Evolutionary conservation across 176 grass and related monocot species (phyloP), one percentile per base, ranked within the genome.

Genomic region (Lolium rigidum): DNA sequence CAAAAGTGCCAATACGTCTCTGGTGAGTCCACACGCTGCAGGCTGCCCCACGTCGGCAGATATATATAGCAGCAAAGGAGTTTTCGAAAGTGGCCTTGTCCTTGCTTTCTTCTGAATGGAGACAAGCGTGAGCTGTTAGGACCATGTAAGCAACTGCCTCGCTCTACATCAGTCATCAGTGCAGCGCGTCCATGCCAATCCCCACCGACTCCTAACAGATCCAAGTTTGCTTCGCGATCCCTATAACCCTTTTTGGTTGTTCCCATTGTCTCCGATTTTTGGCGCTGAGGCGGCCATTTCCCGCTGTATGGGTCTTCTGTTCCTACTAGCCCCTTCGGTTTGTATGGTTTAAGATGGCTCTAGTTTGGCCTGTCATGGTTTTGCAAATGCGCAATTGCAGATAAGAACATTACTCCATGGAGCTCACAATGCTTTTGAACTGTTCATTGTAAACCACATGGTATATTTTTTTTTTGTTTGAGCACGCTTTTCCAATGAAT

Each of bases 181-280:
- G 31, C 31, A 35, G 31, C 31, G 31, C 31, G 31, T 35, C 31
- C 31, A 24, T 41, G 58, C 24, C 78, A 49, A 50, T 2, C 5
- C 16, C 15, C 16, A 10, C 63, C 64, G 49, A 70, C 80, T 54
- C 47, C 15, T 39, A 80, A 80, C 76, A 70, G 7, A 44, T 59
- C 76, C 85, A 87, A 67, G 76, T 59, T 70, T 80, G 85, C 85
- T 68, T 83, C 57, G 80, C 70, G 71, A 87, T 80, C 76, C 74
- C 76, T 0, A 9, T 60, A 18, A 18, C 82, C 69, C 21, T 44
- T 61, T 60, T 22, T 21, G 75, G 68, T 57, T 6, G 85, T 69
- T 87, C 60, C 59, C 85, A 51, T 87, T 59, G 39, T 44, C 25
- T 76, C 10, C 57, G 18, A 56, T 59, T 50, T 11, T 84, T 14